Evolutionary conservation across 2,329 filamentous ascomycete species (phyloP), one percentile per base, ranked within the genome.

Genomic region (Amauroascus niger): DNA sequence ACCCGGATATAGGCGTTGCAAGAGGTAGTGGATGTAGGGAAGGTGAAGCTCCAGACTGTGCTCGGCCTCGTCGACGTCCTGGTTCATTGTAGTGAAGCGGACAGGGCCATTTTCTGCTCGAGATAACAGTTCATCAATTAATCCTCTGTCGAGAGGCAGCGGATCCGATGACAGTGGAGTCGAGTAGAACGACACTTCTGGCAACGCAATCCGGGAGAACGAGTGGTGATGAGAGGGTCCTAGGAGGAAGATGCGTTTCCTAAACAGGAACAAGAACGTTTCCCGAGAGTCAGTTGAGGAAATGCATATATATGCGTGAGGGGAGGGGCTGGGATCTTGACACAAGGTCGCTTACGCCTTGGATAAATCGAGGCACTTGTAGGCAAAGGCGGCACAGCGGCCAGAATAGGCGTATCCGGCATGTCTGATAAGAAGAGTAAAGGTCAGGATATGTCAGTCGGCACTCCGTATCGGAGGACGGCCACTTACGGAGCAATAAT

Each of bases 41-140:
- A 97, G 77, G 62, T 98, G 93, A 86, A 98, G 95, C 74, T 98
- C 93, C 1, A 97, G 79, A 49, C 88, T 95, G 70, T 98, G 93
- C 70, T 98, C 93, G 4, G 80, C 78, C 57, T 88, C 80, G 64
- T 98, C 93, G 5, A 82, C 75, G 3, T 73, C 63, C 16, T 69
- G 70, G 1, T 79, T 80, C 75, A 96, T 93, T 16, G 63, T 69
- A 16, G 66, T 67, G 54, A 75, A 75, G 45, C 59, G 64, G 47
- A 68, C 55, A 6, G 61, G 66, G n/a, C 64, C 61, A n/a, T 65
- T 58, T 51, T 60, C 65, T 22, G 52, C 60, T 40, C 64, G 61
- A 40, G 65, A 59, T 35, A 63, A 61, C 9, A 75, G 67, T 50
- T 69, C 60, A 24, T 64, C 53, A 53, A 76, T 73, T 45, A 71